Evolutionary conservation across 2,329 filamentous ascomycete species (phyloP).

Genomic region (Cladosporium oxysporum): DNA sequence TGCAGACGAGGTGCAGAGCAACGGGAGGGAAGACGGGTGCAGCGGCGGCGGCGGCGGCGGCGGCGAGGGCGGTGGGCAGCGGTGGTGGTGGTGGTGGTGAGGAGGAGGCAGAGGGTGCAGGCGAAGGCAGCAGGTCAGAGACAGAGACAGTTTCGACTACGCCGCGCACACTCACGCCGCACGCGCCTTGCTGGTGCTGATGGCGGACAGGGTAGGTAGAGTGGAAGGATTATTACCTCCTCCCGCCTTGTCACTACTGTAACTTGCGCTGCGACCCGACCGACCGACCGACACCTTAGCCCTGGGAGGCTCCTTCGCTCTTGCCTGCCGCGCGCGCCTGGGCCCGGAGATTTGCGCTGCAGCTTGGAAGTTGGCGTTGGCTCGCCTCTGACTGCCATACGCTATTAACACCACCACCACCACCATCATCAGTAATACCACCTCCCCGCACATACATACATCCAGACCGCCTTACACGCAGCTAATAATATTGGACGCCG

Average conservation of each 20-base stretch:
- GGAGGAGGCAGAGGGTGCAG: not conserved
- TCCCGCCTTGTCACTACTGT: not conserved
- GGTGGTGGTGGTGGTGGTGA: constrained; percentile 8
- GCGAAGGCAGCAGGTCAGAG: not conserved
- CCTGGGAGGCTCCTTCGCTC: not conserved
- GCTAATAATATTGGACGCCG: not conserved
- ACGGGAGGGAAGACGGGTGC: constrained; percentile 1
- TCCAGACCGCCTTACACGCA: not conserved
- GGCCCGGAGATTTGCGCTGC: not conserved
- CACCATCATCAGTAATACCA: not conserved
- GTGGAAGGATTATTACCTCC: not conserved
- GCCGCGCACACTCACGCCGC: not conserved
- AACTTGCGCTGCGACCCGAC: not conserved
- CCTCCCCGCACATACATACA: not conserved
- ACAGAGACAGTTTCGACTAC: not conserved
- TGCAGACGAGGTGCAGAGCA: not conserved
- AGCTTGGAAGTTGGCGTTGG: not conserved
- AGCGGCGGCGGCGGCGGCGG: not conserved
- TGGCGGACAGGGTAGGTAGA: not conserved
- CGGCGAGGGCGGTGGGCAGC: not conserved
- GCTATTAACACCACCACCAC: not conserved
- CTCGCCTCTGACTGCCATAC: not conserved
- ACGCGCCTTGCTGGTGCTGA: not conserved
- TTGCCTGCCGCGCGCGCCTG: not conserved
- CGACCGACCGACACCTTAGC: not conserved